Evolutionary conservation across 2,329 filamentous ascomycete species (phyloP), one percentile per base, ranked within the genome.

Genomic region (Colletotrichum neosansevieriae): DNA sequence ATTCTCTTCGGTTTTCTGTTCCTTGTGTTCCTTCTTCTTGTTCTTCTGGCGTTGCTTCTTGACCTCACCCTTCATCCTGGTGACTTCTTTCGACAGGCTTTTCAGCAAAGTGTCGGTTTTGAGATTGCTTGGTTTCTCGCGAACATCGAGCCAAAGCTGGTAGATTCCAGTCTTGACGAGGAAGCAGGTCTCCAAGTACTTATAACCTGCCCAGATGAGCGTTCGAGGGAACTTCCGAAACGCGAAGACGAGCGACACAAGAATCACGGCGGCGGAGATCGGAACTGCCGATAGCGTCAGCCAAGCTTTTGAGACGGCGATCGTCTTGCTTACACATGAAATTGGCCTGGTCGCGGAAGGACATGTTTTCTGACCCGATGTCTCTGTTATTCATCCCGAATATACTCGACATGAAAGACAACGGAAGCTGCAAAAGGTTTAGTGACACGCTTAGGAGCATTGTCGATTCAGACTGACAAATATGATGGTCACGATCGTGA

Each of bases 401-500:
- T 7, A 81, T 67, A 4, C 75, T 75, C 0, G 79, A 74, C n/a
- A 79, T 72, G 71, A 80, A 82, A 0, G 76, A 76, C 0, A 81
- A 70, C 0, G 79, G 79, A 0, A 80, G 73, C 78, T 79, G 78
- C 34, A 4, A 3, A 0, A 2, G 9, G n/a, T 50, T 50, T 17
- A 58, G 42, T 29, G 21, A 49, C 15, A 47, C 5, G 10, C 12
- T 17, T 29, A 6, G 5, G 17, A 19, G 3, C n/a, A 47, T 47
- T 3, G 5, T n/a, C 24, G 7, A 10, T 19, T 2, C 4, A 19
- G 4, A 50, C 80, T 72, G 70, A 83, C 81, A 60, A 85, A 84
- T 29, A 84, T 71, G 45, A 84, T 83, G 0, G 82, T 84, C 1
- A 84, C 79, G 2, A 84, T 70, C 0, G 83, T 84, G 62, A 85